Percentiles rank a stretch among this genome's conserved stretches.
Conservation (phyloP, 345 rosid species). For the Acer yangbiense region DNA sequence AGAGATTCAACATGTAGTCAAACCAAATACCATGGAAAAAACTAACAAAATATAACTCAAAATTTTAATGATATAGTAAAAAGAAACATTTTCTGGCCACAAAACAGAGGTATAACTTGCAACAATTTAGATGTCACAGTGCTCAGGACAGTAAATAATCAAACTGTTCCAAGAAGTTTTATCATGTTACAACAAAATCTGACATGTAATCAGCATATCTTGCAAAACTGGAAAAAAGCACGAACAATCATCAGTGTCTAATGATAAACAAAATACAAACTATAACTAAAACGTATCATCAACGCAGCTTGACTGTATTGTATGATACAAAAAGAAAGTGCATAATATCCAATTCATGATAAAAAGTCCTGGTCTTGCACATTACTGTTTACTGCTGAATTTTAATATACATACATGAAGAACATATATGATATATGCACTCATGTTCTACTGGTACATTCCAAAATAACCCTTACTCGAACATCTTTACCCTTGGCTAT, state of each 20-base stretch:
- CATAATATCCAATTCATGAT: background rate
- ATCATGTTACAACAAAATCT: background rate
- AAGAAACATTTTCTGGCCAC: constrained; percentile 2
- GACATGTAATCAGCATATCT: background rate
- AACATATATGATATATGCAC: background rate
- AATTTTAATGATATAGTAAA: constrained; percentile 7
- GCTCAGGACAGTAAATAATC: background rate
- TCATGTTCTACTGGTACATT: background rate
- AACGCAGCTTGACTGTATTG: background rate
- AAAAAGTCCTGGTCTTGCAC: background rate
- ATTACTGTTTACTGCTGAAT: background rate
- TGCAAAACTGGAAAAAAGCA: background rate
- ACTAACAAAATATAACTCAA: background rate
- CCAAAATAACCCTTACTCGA: background rate
- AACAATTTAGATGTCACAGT: background rate
- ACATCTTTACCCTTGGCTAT: background rate
- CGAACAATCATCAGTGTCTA: background rate
- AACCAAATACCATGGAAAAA: constrained; percentile 12
- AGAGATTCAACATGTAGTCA: constrained; percentile 19
- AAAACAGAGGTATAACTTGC: background rate
- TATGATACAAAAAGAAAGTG: background rate
- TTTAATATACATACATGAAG: background rate
- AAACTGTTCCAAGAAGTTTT: background rate
- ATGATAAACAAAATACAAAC: too few species aligned
- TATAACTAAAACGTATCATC: background rate